Base-by-base conservation (phyloP, 495 filamentous ascomycete genomes). In the Neurospora sp. region DNA sequence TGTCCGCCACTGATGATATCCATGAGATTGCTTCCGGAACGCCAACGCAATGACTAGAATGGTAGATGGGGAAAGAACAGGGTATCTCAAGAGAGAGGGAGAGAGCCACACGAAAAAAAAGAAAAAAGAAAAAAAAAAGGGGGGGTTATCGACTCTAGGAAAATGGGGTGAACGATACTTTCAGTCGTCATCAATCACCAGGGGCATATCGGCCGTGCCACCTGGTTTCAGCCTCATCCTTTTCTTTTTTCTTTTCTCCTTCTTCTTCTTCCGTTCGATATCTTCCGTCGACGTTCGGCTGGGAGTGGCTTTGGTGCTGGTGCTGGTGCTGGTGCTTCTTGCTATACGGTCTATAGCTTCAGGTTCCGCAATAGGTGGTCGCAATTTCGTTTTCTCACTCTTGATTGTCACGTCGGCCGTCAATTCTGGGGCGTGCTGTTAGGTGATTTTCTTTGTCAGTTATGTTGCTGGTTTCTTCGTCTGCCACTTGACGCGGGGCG, bases 371-470 rank as follows among this genome's bases (percentile, higher is more conserved):
- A 35, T 31, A 31, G 53, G 53, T 61, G 22, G 53, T 35, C 27
- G 53, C 27, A 12, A 31, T 72, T 41, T 42, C 5, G 31, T 27
- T 8, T 38, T 44, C n/a, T 18, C 35, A 9, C 22, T 70, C n/a
- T 41, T 39, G 20, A 59, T 9, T 40, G 42, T 12, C 22, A 61
- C 27, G 27, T 61, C 44, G 70, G 48, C 45, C 18, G 70, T n/a
- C n/a, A 6, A n/a, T 39, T 40, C 18, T 61, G 16, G 68, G 20
- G 45, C 6, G 35, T 70, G 41, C 72, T 73, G 35, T 53, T 22
- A n/a, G 42, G 68, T 73, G 38, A 31, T 61, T 35, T 61, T n/a
- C 8, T 27, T 18, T n/a, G 72, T 73, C 31, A 73, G 72, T 73
- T 39, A 39, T 35, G 53, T 16, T 61, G 53, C 10, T 35, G 53